Evolutionary conservation across 2,329 filamentous ascomycete species (phyloP).

Genomic region (Sclerotinia glacialis): DNA sequence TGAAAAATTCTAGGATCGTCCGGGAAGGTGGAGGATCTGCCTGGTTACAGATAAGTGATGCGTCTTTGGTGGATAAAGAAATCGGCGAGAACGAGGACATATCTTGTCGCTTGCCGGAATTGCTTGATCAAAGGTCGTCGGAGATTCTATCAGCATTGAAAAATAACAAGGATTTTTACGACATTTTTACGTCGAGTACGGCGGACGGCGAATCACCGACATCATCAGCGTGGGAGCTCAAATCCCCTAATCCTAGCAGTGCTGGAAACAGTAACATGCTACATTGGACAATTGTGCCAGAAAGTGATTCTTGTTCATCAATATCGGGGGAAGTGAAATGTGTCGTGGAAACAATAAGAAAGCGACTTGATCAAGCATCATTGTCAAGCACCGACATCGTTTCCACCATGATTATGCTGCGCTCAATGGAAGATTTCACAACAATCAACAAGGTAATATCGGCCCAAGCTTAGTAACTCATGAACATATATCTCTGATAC

Average conservation of each 20-base stretch:
- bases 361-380: conserved; percentile 41
- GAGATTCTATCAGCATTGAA: conserved; percentile 27
- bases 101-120: conserved; percentile 54
- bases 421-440: conserved; percentile 76
- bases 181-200: background rate
- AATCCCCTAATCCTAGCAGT: background rate
- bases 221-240: conserved; percentile 3
- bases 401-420: conserved; percentile 65
- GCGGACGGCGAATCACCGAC: background rate
- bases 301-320: conserved; percentile 22
- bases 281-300: conserved; percentile 29
- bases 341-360: conserved; percentile 48
- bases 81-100: conserved; percentile 42
- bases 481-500: conserved; percentile 1
- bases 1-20: conserved; percentile 52
- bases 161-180: background rate
- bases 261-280: conserved; percentile 9
- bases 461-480: background rate
- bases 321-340: conserved; percentile 50
- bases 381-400: conserved; percentile 48
- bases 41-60: conserved; percentile 62
- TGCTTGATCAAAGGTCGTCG: conserved; percentile 64
- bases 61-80: conserved; percentile 46
- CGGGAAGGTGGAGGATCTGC: conserved; percentile 72
- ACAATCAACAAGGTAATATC: conserved; percentile 57